Conservation (phyloP, 2,329 filamentous ascomycete genomes). For the Dryadomyces quercus-mongolicae region DNA sequence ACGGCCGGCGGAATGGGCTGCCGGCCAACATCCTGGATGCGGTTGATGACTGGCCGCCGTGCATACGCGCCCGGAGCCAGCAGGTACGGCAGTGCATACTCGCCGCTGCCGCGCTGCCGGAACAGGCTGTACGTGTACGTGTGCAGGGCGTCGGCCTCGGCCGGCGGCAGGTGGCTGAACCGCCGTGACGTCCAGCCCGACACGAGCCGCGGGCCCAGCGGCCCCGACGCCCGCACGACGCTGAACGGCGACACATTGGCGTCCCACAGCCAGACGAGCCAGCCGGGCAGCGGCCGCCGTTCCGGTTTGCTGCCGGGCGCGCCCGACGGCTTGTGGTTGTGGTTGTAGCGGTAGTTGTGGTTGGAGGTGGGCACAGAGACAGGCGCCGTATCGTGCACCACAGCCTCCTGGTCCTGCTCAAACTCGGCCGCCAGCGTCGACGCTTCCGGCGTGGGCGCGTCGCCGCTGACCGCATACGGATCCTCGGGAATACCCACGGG, state of each 20-base stretch:
- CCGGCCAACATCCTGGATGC: constrained; percentile 79
- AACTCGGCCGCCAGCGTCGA: constrained; percentile 70
- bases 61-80: constrained; percentile 91
- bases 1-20: constrained; percentile 35
- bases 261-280: constrained; percentile 92
- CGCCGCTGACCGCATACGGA: constrained; percentile 72
- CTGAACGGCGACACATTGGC: constrained; percentile 93
- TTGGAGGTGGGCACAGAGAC: not conserved
- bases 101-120: constrained; percentile 79
- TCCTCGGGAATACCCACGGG: constrained; percentile 93
- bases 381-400: constrained; percentile 11
- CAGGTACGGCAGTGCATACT: constrained; percentile 87
- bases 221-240: constrained; percentile 76
- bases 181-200: constrained; percentile 90
- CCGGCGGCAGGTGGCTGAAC: constrained; percentile 74
- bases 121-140: constrained; percentile 93
- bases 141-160: constrained; percentile 76
- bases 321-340: constrained; percentile 11
- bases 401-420: constrained; percentile 54
- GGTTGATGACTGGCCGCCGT: constrained; percentile 71
- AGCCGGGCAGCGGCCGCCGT: constrained; percentile 57
- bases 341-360: constrained; percentile 24
- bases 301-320: constrained; percentile 13
- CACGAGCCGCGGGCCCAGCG: constrained; percentile 79
- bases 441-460: constrained; percentile 63